A percentile compares a stretch with the other conserved stretches of the same genome.
Conservation (phyloP, 768 basidiomycete species). For the Inosperma sp. region DNA sequence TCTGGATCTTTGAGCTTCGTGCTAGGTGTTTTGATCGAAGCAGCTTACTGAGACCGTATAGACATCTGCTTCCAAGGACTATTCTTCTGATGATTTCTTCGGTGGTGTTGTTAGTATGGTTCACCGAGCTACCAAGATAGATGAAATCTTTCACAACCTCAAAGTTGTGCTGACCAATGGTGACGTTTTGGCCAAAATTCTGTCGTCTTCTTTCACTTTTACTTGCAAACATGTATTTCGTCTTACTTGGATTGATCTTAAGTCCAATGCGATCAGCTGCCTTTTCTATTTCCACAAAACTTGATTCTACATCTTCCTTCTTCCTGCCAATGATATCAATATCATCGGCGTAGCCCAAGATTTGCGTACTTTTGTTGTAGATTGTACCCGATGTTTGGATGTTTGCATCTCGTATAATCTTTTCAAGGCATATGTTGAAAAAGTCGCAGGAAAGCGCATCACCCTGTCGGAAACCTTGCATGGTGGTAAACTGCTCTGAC, state of each 20-base stretch:
- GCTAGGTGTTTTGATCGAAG: slow-evolving; percentile 2
- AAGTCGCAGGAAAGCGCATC: not conserved
- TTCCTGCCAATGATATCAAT: slow-evolving; percentile 5
- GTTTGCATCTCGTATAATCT: not conserved
- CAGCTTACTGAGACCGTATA: slow-evolving; percentile 2
- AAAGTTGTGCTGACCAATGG: slow-evolving; percentile 1
- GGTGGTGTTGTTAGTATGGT: not conserved
- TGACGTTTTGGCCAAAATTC: not conserved
- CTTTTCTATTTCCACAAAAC: not conserved
- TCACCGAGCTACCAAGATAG: not conserved
- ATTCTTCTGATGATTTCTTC: not conserved
- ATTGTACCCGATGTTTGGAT: not conserved
- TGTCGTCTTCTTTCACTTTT: not conserved
- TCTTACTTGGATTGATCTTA: not conserved
- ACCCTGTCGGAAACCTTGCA: not conserved
- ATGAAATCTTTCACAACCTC: slow-evolving; percentile 1
- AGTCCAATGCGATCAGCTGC: not conserved
- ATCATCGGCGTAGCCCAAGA: slow-evolving; percentile 3
- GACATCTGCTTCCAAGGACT: not conserved
- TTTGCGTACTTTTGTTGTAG: not conserved
- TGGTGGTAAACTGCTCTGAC: not conserved
- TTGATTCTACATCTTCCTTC: not conserved
- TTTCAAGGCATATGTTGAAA: slow-evolving; percentile 2
- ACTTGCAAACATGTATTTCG: slow-evolving; percentile 1
- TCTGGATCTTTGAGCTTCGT: not conserved